Conservation (phyloP, 352 stramenopile species). For the Phytophthora europaea region DNA sequence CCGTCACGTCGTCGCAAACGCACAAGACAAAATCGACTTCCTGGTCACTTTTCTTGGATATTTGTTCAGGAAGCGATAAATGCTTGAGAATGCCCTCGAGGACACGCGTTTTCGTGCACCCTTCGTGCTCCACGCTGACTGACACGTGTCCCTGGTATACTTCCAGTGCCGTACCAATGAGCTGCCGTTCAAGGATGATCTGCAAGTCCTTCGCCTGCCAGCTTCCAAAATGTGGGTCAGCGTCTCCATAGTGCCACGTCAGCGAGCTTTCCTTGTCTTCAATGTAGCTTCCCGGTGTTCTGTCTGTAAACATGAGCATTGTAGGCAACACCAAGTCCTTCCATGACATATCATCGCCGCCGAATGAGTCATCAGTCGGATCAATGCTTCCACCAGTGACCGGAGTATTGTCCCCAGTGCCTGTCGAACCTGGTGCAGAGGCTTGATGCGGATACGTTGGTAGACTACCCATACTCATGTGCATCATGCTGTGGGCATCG, state of each 20-base stretch:
- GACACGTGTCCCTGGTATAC: conserved; percentile 89
- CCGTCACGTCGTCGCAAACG: conserved; percentile 89
- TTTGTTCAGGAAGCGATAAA: conserved; percentile 72
- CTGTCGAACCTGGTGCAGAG: conserved; percentile 24
- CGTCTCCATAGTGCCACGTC: conserved; percentile 91
- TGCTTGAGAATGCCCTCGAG: conserved; percentile 82
- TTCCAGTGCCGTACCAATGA: conserved; percentile 87
- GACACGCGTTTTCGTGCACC: conserved; percentile 82
- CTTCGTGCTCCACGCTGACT: conserved; percentile 85
- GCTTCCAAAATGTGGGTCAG: conserved; percentile 85
- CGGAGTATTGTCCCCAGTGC: conserved; percentile 32
- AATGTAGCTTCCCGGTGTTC: conserved; percentile 84
- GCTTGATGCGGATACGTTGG: conserved; percentile 48
- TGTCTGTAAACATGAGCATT: conserved; percentile 82
- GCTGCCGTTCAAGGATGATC: conserved; percentile 88
- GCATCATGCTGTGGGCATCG: conserved; percentile 45
- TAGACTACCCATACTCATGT: conserved; percentile 62
- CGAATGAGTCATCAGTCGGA: conserved; percentile 58
- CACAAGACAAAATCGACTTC: conserved; percentile 92
- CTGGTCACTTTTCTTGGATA: conserved; percentile 68
- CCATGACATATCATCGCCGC: conserved; percentile 75
- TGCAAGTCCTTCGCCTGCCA: conserved; percentile 93
- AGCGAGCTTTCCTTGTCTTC: conserved; percentile 89
- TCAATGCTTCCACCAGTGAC: conserved; percentile 36
- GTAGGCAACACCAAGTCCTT: conserved; percentile 84